Evolutionary conservation across 768 basidiomycete genomes (phyloP).

Genomic region (Cystofilobasidium ferigula): DNA sequence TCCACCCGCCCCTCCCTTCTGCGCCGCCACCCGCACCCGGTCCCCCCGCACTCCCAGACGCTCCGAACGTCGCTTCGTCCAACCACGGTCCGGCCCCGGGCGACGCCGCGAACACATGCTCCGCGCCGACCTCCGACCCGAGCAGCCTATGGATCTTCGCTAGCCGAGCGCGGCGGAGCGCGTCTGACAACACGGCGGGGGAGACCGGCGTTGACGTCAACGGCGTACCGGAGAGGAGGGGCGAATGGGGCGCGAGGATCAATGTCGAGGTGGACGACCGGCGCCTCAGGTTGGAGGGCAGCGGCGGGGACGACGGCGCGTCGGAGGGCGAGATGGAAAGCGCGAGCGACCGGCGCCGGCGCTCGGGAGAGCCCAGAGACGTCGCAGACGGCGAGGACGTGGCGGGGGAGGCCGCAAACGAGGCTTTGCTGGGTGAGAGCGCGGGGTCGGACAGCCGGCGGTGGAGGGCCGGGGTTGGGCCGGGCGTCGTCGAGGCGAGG

Average conservation of each 20-base stretch:
- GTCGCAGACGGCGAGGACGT: neutral
- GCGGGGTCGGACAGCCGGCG: neutral
- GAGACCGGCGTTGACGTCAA: neutral
- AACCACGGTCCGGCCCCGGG: slow-evolving; percentile 8
- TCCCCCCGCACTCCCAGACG: too few relatives aligned
- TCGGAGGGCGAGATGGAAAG: neutral
- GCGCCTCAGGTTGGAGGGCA: neutral
- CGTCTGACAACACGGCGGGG: neutral
- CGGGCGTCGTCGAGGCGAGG: neutral
- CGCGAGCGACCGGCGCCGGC: neutral
- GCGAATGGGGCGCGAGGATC: neutral
- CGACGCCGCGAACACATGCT: slow-evolving; percentile 5
- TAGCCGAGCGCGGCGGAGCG: neutral
- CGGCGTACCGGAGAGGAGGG: too few relatives aligned
- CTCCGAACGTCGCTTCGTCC: neutral
- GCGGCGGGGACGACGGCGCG: neutral
- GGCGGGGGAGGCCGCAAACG: neutral
- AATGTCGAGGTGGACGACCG: neutral
- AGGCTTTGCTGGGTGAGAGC: neutral
- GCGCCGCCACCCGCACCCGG: neutral
- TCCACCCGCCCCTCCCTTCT: neutral
- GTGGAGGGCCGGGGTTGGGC: neutral
- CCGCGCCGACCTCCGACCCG: neutral
- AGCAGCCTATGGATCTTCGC: slow-evolving; percentile 5
- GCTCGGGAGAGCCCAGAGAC: neutral